A percentile compares a stretch with the other conserved stretches of the same genome.
Evolutionary conservation across 176 grass and related monocot genomes (phyloP).

Genomic region (Rhynchospora breviuscula): DNA sequence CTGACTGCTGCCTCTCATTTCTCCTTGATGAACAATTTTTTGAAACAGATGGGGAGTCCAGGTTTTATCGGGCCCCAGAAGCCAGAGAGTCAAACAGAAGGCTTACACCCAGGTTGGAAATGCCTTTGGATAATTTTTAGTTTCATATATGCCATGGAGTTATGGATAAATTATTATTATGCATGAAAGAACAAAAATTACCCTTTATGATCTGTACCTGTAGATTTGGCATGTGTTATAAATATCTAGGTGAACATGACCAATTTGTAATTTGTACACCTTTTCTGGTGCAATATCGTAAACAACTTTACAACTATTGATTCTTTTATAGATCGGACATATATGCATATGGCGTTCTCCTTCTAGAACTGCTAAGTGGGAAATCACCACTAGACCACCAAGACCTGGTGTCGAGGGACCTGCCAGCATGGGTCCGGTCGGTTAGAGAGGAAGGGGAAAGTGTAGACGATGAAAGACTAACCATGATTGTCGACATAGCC

Average conservation of each 20-base stretch:
- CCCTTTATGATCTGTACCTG: neutral
- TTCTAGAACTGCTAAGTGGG: constrained; percentile 78
- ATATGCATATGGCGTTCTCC: constrained; percentile 74
- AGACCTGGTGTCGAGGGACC: constrained; percentile 45
- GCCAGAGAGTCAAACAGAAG: constrained; percentile 57
- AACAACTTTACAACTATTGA: neutral
- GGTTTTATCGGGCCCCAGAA: constrained; percentile 69
- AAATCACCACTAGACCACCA: constrained; percentile 66
- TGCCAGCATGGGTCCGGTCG: constrained; percentile 54
- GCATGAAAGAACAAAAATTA: neutral
- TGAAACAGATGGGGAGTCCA: constrained; percentile 42
- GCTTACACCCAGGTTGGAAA: constrained; percentile 51
- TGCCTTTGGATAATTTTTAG: neutral
- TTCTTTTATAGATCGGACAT: constrained; percentile 40
- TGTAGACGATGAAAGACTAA: constrained; percentile 51
- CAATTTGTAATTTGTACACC: neutral
- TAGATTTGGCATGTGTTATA: neutral
- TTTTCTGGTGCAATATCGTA: neutral
- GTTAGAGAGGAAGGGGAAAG: constrained; percentile 61
- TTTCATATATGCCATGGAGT: neutral
- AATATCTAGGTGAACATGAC: neutral
- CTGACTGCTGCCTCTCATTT: constrained; percentile 80
- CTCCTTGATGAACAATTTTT: constrained; percentile 58
- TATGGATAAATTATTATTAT: neutral
- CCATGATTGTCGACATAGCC: constrained; percentile 74